Percentiles rank a stretch among this genome's conserved stretches.
These are phyloP conservation scores for Orbilia ellipsospora DNA, from an alignment of 2,329 filamentous ascomycete genomes.

Conservation along the genomic window DNA sequence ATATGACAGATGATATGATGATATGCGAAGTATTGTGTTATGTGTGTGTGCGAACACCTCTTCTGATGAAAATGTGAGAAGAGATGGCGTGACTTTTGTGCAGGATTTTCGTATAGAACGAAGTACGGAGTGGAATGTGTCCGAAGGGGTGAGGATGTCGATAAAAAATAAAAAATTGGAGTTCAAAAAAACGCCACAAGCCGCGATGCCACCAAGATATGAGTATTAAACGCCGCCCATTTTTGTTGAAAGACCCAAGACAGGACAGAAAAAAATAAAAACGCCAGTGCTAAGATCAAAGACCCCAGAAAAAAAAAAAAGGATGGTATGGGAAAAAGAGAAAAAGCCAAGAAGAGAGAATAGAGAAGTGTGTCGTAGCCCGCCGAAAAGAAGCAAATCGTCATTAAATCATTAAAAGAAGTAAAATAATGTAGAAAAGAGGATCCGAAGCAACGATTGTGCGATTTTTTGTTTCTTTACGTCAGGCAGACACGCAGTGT, in stretches of 20 bases:
- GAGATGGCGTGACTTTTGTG: background rate
- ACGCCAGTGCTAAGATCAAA: constrained; percentile 55
- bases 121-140: constrained; percentile 15
- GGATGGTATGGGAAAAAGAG: background rate
- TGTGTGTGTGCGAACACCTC: background rate
- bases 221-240: constrained; percentile 54
- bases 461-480: constrained; percentile 12
- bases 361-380: constrained; percentile 17
- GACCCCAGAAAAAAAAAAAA: constrained; percentile 27
- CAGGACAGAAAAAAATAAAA: constrained; percentile 21
- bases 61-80: constrained; percentile 6
- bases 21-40: constrained; percentile 4
- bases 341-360: background rate
- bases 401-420: constrained; percentile 52
- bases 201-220: constrained; percentile 44
- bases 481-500: constrained; percentile 47
- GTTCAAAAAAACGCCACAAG: constrained; percentile 39
- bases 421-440: background rate
- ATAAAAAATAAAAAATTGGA: constrained; percentile 17
- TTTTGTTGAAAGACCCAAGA: constrained; percentile 51
- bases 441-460: constrained; percentile 19
- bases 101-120: constrained; percentile 12
- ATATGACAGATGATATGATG: constrained; percentile 9
- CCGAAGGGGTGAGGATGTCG: constrained; percentile 16
- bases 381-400: constrained; percentile 39